Evolutionary conservation across 441 rosid species (phyloP), one percentile per base, ranked within the genome.

Genomic region (Macaranga tanarius): DNA sequence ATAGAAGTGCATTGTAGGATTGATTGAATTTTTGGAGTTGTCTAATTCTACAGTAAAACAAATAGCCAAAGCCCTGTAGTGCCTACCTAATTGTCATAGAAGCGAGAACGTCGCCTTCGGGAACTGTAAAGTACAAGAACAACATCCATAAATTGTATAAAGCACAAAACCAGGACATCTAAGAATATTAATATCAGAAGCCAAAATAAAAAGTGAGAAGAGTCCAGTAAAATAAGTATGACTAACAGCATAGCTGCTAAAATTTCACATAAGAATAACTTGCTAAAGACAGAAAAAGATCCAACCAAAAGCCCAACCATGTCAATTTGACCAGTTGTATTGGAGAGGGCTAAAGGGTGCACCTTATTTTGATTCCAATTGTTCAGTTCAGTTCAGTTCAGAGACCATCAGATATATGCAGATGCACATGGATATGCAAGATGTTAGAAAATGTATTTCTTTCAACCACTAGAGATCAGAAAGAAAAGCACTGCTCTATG

Each of bases 91-190:
- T 74, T 88, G 80, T 91, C 92, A 80, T 86, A 77, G 75, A 92
- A 92, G 78, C 93, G 97, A 44, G 95, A 86, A 34, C 88, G 86
- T 5, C 88, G 94, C 79, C 97, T 87, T 73, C 91, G 77, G 54
- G 84, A 89, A 79, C 96, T 92, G 94, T 72, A 75, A 82, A 74
- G 71, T 59, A 50, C 62, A 60, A 80, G 70, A 75, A 75, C 25
- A 80, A 28, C 12, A 75, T 17, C 64, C 63, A 73, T 70, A 71
- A 81, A 70, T 52, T 72, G 42, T n/a, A 40, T 71, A 56, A 80
- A 65, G 2, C 17, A 66, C 22, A 22, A 22, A 56, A 60, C 17
- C 17, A 70, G 44, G 22, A 56, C 10, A 52, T 56, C 26, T 26
- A n/a, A 5, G 7, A 38, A 5, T 22, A 34, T 31, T 16, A 25